Evolutionary conservation across 108 stramenopile species (phyloP).

Genomic region (Discostella pseudostelligera): DNA sequence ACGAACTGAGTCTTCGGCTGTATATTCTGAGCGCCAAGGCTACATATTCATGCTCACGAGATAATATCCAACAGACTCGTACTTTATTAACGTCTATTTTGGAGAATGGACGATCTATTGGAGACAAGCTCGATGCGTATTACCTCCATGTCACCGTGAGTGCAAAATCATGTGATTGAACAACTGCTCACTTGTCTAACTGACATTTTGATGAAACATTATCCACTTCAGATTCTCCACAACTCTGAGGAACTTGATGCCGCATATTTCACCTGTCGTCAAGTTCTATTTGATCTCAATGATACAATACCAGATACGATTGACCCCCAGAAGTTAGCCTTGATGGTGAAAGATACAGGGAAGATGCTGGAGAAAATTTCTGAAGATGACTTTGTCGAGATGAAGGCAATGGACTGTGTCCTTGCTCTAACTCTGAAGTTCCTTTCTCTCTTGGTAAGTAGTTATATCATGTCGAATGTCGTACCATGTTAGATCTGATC

Average conservation of each 20-base stretch:
- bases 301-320: neutral
- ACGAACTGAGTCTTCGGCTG: constrained; percentile 13
- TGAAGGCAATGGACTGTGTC: neutral
- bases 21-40: neutral
- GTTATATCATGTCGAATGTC: neutral
- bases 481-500: neutral
- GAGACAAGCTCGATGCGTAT: constrained; percentile 24
- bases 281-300: neutral
- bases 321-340: neutral
- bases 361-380: constrained; percentile 5
- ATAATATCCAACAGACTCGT: constrained; percentile 12
- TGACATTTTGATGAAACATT: neutral
- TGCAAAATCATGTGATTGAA: neutral
- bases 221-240: neutral
- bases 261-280: neutral
- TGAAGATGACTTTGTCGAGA: neutral
- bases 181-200: neutral
- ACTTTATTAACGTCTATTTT: constrained; percentile 7
- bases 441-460: neutral
- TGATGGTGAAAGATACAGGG: neutral
- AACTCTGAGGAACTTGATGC: neutral
- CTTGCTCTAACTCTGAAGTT: neutral
- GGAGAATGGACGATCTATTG: neutral
- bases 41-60: constrained; percentile 9
- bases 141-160: constrained; percentile 1